Percentiles rank a stretch among this genome's conserved stretches.
Conservation (phyloP, 345 rosid species). For the Camelina laxa region DNA sequence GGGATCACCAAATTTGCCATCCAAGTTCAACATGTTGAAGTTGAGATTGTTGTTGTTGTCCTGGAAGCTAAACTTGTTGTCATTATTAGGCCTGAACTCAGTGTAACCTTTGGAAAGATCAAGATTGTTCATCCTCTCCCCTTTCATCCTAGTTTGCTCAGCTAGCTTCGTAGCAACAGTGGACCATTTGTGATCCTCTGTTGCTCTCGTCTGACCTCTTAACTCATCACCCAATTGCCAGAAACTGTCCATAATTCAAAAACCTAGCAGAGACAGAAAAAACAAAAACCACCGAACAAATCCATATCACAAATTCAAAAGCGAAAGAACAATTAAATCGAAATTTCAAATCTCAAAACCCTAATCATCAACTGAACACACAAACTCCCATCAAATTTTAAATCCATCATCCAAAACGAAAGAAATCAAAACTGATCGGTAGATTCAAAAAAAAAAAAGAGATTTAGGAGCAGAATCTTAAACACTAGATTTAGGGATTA, state of each 20-base stretch:
- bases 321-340: background rate
- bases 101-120: constrained; percentile 76
- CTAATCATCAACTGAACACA: constrained; percentile 16
- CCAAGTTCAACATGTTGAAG: constrained; percentile 84
- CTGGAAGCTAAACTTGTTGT: constrained; percentile 65
- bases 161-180: constrained; percentile 89
- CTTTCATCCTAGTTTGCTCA: constrained; percentile 80
- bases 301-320: too few species aligned
- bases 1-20: constrained; percentile 54
- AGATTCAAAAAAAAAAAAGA: background rate
- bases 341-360: constrained; percentile 13
- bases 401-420: constrained; percentile 6
- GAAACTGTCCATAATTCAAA: constrained; percentile 55
- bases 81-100: constrained; percentile 60
- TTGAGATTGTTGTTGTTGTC: constrained; percentile 87
- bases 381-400: background rate
- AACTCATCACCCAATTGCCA: constrained; percentile 99
- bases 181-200: constrained; percentile 90
- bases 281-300: too few species aligned
- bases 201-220: constrained; percentile 79
- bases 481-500: constrained; percentile 29
- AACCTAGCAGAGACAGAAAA: background rate
- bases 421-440: constrained; percentile 9
- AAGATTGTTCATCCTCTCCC: constrained; percentile 87
- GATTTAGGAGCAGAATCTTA: constrained; percentile 12